Evolutionary conservation across 176 grass and related monocot genomes (phyloP).

Genomic region (Pharus latifolius): DNA sequence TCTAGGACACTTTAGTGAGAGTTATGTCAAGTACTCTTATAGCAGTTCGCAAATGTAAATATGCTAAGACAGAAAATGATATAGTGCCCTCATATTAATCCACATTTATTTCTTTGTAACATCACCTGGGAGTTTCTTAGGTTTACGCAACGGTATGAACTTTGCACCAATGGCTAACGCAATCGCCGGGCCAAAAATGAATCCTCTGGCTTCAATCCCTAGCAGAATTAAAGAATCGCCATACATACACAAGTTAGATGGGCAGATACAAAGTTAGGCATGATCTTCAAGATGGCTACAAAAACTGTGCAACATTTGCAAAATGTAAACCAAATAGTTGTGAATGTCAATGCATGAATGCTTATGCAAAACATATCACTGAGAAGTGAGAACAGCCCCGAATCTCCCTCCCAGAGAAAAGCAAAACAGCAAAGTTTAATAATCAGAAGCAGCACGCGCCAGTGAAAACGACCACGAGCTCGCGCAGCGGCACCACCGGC

Average conservation of each 20-base stretch:
- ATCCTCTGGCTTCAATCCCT: conserved; percentile 97
- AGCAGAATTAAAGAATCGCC: not conserved
- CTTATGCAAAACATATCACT: too few relatives aligned
- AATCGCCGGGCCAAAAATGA: conserved; percentile 82
- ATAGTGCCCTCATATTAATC: not conserved
- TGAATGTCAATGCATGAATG: too few relatives aligned
- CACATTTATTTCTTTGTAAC: not conserved
- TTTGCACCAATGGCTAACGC: conserved; percentile 79
- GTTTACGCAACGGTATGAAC: conserved; percentile 90
- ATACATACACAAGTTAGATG: not conserved
- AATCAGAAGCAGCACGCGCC: too few relatives aligned
- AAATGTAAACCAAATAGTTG: too few relatives aligned
- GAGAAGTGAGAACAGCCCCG: too few relatives aligned
- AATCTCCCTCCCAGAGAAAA: too few relatives aligned
- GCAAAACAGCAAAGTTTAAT: too few relatives aligned
- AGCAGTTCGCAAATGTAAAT: not conserved
- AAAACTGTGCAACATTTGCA: not conserved
- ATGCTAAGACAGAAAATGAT: not conserved
- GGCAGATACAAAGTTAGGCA: not conserved
- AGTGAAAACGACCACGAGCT: too few relatives aligned
- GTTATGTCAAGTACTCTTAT: too few relatives aligned
- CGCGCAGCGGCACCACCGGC: too few relatives aligned
- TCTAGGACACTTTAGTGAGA: too few relatives aligned
- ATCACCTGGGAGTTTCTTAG: conserved; percentile 85
- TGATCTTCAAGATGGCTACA: not conserved